phyloP scores from a whole-genome alignment of 306 rosid genomes.

The Gastrolobium bilobum region DNA sequence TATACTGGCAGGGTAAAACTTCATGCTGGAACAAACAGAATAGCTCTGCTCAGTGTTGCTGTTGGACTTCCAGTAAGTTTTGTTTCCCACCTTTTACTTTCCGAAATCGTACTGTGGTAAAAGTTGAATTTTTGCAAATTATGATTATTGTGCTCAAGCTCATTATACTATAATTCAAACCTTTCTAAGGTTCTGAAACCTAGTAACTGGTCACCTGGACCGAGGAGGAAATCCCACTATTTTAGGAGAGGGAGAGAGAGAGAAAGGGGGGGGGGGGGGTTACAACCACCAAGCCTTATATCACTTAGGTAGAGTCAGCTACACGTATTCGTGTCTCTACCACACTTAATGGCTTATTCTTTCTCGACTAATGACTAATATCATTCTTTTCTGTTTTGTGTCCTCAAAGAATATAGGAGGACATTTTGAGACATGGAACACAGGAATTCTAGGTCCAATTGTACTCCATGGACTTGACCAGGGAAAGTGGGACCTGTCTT shows the following conservation, averaged over 20 bases:
- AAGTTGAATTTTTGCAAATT: conserved; percentile 18
- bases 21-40: conserved; percentile 82
- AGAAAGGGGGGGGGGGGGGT: no score
- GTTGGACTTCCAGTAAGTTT: conserved; percentile 93
- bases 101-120: conserved; percentile 28
- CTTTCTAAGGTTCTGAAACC: conserved; percentile 14
- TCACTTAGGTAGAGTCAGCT: background rate
- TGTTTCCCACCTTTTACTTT: conserved; percentile 42
- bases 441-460: conserved; percentile 98
- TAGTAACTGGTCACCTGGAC: background rate
- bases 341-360: background rate
- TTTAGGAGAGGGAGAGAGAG: no score
- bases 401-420: conserved; percentile 89
- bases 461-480: conserved; percentile 92
- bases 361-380: conserved; percentile 14
- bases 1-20: conserved; percentile 83
- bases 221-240: background rate
- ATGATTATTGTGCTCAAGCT: conserved; percentile 10
- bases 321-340: background rate
- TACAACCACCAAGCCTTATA: background rate
- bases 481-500: conserved; percentile 92
- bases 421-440: conserved; percentile 92
- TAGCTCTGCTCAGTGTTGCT: conserved; percentile 94
- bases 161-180: conserved; percentile 24
- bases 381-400: conserved; percentile 41